Base-by-base conservation (phyloP, 352 stramenopile species). In the Thraustotheca clavata region DNA sequence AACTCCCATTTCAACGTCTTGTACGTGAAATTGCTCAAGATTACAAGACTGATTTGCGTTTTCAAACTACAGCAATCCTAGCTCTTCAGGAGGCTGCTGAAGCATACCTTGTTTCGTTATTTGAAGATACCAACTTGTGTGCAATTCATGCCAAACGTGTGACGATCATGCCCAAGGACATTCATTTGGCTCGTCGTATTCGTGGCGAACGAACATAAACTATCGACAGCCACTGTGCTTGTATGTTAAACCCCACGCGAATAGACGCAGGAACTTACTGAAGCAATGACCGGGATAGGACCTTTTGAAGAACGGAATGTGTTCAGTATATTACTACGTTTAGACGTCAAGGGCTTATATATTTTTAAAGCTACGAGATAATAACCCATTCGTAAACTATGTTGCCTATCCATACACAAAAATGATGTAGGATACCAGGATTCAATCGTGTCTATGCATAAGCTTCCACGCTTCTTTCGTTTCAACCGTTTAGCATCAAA, bases 131-230 rank as follows among this genome's bases (percentile, higher is more conserved):
- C 41, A 98, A 98, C 80, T 72, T 98, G 41, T 96, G 88, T 72
- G 92, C 93, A 55, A 98, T 98, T 69, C 94, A 98, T 77, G 94
- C 91, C 62, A 98, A 98, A 73, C 87, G 94, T 41, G 89, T 98
- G 26, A 98, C 94, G 22, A 98, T 98, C 76, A 98, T 98, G 92
- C 94, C 94, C 32, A 97, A 97, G 83, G 94, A 98, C 73, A 97
- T 98, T 50, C 92, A 98, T 76, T 79, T 98, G 14, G 92, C 91
- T 32, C 88, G 88, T 46, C 86, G 91, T 71, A 97, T 98, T 69
- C 86, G 92, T 59, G 92, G 93, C 46, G 89, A 97, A 72, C 82
- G 84, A 66, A 89, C 79, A 62, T 92, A 89, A 83, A 60, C 27
- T 27, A 27, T 29, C 39, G 69, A 16, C 16, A 27, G 38, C 26